Evolutionary conservation across 148 eudicot genomes (phyloP), one percentile per base, ranked within the genome.

Genomic region (Camellia japonica): DNA sequence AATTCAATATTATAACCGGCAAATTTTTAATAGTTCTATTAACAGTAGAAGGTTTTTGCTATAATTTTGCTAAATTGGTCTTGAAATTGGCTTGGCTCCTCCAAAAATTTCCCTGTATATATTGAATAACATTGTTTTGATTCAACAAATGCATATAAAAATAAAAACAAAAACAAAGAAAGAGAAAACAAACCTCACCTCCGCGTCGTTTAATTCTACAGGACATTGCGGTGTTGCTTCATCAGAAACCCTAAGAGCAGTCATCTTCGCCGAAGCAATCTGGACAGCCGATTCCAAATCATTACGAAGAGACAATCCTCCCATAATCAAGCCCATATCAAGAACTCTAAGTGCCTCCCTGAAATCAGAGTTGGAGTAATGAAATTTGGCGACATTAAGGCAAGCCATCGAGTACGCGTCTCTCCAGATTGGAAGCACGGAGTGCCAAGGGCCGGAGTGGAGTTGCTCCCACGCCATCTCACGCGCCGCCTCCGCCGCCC

Each of bases 401-500:
- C 94, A 96, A 73, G 99, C 94, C 95, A 93, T 87, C 41, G 99
- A 84, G 71, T 96, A 96, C 0, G 97, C 99, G 67, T 96, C 99
- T 11, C 98, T 79, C 99, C 99, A 96, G 2, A 88, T 77, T 2
- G 97, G 94, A 1, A 88, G 73, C 73, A 93, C 97, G 0, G 97
- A 91, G 80, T 89, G 84, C 99, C 98, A 92, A 2, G 99, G 99
- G 0, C 98, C 99, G 5, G 92, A 89, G 77, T 96, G 99, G 4
- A 96, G 91, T 85, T 96, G 99, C 88, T 96, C 99, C 99, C 99
- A 96, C 43, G 99, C 99, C 95, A 93, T 90, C 90, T 96, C 99
- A 74, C 86, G 83, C 56, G 98, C 91, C 59, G 89, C 91, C 90
- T 96, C 99, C 79, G 95, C 95, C 58, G 94, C 95, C 46, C 94